Evolutionary conservation across 176 grass and related monocot genomes (phyloP).

Genomic region (Leersia perrieri): DNA sequence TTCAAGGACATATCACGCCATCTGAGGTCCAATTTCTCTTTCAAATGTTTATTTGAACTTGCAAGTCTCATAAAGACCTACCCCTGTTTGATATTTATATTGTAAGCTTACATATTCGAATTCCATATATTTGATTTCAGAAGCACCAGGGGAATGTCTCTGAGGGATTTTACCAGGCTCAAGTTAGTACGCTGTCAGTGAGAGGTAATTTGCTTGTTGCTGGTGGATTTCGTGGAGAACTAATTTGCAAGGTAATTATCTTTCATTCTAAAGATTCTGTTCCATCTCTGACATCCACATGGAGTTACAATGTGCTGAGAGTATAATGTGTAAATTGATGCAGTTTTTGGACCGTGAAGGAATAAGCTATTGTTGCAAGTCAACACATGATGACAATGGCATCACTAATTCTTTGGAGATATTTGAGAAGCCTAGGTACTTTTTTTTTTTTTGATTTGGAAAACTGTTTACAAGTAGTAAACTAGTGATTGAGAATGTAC

Average conservation of each 20-base stretch:
- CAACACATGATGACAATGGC: slow-evolving; percentile 64
- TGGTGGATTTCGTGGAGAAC: slow-evolving; percentile 80
- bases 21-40: slow-evolving; percentile 51
- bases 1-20: slow-evolving; percentile 66
- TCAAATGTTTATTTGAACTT: slow-evolving; percentile 3
- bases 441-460: no score
- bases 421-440: slow-evolving; percentile 70
- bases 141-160: slow-evolving; percentile 73
- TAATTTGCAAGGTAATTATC: slow-evolving; percentile 85
- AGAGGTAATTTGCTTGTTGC: slow-evolving; percentile 76
- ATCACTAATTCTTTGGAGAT: slow-evolving; percentile 83
- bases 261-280: slow-evolving; percentile 21
- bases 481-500: background rate
- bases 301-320: background rate
- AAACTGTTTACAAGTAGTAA: no score
- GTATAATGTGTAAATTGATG: background rate
- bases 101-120: background rate
- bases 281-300: background rate
- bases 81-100: slow-evolving; percentile 23
- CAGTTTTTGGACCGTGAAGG: slow-evolving; percentile 82
- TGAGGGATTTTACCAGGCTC: slow-evolving; percentile 76
- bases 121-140: slow-evolving; percentile 41
- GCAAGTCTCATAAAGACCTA: background rate
- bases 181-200: slow-evolving; percentile 79
- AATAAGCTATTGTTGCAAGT: slow-evolving; percentile 82